phyloP scores from a whole-genome alignment of 768 basidiomycete species.

The Psilocybe cubensis region DNA sequence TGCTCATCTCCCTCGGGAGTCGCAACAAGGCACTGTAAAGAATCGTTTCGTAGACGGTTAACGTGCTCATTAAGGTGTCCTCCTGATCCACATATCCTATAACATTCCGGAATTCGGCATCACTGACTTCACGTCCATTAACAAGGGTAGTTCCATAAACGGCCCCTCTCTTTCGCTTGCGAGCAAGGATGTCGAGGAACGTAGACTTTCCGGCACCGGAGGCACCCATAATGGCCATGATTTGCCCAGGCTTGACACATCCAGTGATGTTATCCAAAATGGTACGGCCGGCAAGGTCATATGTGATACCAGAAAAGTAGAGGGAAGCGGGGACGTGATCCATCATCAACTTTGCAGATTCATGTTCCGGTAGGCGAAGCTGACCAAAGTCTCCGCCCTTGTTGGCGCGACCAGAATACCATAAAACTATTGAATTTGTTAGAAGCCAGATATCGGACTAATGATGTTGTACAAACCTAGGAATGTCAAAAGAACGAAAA shows the following conservation, averaged over 20 bases:
- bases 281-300: slow-evolving; percentile 64
- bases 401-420: slow-evolving; percentile 86
- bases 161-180: slow-evolving; percentile 82
- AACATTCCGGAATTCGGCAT: slow-evolving; percentile 80
- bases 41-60: slow-evolving; percentile 98
- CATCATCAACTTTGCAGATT: slow-evolving; percentile 84
- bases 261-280: slow-evolving; percentile 87
- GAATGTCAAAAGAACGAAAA: slow-evolving; percentile 72
- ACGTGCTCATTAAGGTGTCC: slow-evolving; percentile 94
- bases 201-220: slow-evolving; percentile 98
- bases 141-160: slow-evolving; percentile 79
- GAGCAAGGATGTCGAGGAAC: slow-evolving; percentile 92
- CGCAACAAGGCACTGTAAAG: slow-evolving; percentile 90
- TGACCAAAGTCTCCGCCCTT: slow-evolving; percentile 67
- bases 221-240: slow-evolving; percentile 96
- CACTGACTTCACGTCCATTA: slow-evolving; percentile 79
- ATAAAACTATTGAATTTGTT: slow-evolving; percentile 54
- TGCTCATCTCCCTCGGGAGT: slow-evolving; percentile 92
- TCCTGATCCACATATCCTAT: slow-evolving; percentile 98
- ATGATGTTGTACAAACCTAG: slow-evolving; percentile 45
- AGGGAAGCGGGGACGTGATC: slow-evolving; percentile 94
- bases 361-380: slow-evolving; percentile 80
- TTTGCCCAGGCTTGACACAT: slow-evolving; percentile 82
- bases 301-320: slow-evolving; percentile 87
- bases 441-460: background rate